Evolutionary conservation across 2,329 filamentous ascomycete species (phyloP).

Genomic region (Aspergillaceae sp.): DNA sequence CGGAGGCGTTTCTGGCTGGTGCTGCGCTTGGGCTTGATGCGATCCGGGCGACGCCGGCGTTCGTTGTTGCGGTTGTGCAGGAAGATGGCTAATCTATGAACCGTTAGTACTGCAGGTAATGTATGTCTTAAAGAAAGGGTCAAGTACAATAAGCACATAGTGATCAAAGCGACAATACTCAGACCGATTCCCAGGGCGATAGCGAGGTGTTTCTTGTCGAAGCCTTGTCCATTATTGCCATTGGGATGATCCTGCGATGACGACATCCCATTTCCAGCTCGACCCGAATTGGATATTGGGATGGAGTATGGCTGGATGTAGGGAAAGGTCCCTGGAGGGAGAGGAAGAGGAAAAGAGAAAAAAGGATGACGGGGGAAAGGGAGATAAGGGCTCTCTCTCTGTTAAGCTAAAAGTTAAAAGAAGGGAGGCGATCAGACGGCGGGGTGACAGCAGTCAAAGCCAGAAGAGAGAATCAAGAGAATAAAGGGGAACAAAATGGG

Average conservation of each 20-base stretch:
- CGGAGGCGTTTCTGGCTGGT: constrained; percentile 22
- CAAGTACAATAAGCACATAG: constrained; percentile 25
- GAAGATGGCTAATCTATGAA: constrained; percentile 13
- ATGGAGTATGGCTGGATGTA: neutral
- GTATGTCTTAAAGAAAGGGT: neutral
- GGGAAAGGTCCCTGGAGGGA: neutral
- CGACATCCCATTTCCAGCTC: neutral
- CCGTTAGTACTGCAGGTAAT: too few species aligned
- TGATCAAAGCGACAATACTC: constrained; percentile 22
- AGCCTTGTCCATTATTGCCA: neutral
- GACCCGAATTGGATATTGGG: neutral
- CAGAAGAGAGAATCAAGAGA: too few species aligned
- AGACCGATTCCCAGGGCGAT: constrained; percentile 26
- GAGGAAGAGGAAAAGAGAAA: neutral
- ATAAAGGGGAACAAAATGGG: too few species aligned
- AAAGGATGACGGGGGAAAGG: neutral
- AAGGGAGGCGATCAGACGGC: too few species aligned
- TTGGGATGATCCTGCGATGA: neutral
- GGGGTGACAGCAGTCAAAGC: too few species aligned
- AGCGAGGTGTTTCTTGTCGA: constrained; percentile 21
- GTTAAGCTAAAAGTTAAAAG: too few species aligned
- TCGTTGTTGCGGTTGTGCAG: constrained; percentile 13
- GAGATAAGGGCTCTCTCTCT: too few species aligned
- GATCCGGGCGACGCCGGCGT: constrained; percentile 17
- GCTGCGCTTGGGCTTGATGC: constrained; percentile 14